A percentile compares a stretch with the other conserved stretches of the same genome.
phyloP scores from a whole-genome alignment of 73 alveolate species.

The Paraurostyla sp. region DNA sequence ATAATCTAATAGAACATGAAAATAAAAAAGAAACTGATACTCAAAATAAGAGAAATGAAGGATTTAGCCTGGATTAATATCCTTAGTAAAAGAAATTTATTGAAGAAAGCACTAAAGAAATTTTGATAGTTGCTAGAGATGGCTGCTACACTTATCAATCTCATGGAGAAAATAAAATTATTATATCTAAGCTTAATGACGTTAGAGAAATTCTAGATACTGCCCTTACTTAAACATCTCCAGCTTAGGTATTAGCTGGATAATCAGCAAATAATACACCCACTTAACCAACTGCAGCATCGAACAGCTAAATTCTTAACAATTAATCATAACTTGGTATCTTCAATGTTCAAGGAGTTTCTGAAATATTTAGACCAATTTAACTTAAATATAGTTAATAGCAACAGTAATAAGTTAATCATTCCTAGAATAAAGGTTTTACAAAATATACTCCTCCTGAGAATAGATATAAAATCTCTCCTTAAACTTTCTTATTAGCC shows the following conservation, averaged over 20 bases:
- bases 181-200: conserved; percentile 9
- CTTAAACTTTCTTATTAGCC: conserved; percentile 5
- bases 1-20: not conserved
- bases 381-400: not conserved
- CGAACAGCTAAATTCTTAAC: not conserved
- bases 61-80: not conserved
- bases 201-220: conserved; percentile 39
- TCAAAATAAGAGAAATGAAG: not conserved
- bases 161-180: not conserved
- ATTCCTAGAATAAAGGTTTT: not conserved
- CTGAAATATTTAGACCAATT: conserved; percentile 53
- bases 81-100: not conserved
- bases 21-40: not conserved
- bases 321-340: not conserved
- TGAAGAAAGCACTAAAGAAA: conserved; percentile 42
- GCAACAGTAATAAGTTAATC: not conserved
- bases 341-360: not conserved
- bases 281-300: not conserved
- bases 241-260: not conserved
- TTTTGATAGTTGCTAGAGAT: conserved; percentile 31
- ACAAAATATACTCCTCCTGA: conserved; percentile 38
- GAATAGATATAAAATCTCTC: conserved; percentile 18
- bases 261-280: conserved; percentile 32
- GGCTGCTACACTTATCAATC: conserved; percentile 33
- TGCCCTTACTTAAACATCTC: not conserved